Conservation (phyloP, 495 filamentous ascomycete genomes). For the Penicillium steckii region DNA sequence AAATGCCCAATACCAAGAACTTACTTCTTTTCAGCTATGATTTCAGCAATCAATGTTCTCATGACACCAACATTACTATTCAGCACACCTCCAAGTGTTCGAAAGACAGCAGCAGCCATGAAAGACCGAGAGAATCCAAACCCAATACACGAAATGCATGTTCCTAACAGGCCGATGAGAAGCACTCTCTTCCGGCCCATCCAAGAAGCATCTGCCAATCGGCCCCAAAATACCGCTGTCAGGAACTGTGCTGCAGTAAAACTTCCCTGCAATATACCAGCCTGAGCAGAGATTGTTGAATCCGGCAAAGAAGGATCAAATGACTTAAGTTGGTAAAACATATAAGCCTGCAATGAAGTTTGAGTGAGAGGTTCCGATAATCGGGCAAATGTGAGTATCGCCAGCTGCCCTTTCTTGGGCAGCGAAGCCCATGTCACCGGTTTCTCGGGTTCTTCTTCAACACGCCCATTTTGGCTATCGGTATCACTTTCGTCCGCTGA, state of each 20-base stretch:
- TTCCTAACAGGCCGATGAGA: slow-evolving; percentile 71
- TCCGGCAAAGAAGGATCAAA: slow-evolving; percentile 63
- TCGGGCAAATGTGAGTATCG: slow-evolving; percentile 70
- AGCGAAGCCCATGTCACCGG: slow-evolving; percentile 67
- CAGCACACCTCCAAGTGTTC: slow-evolving; percentile 69
- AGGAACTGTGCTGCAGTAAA: slow-evolving; percentile 78
- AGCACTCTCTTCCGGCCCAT: slow-evolving; percentile 77
- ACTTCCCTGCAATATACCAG: slow-evolving; percentile 69
- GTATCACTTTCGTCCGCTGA: slow-evolving; percentile 16
- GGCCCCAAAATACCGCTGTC: slow-evolving; percentile 78
- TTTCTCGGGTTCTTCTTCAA: slow-evolving; percentile 25
- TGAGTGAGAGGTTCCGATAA: slow-evolving; percentile 79
- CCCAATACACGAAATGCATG: slow-evolving; percentile 67
- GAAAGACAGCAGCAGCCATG: slow-evolving; percentile 63
- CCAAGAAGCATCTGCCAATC: slow-evolving; percentile 65
- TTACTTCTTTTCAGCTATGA: slow-evolving; percentile 64
- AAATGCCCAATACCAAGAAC: slow-evolving; percentile 3
- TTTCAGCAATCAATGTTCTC: slow-evolving; percentile 80
- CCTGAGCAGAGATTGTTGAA: slow-evolving; percentile 70
- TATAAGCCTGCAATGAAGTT: slow-evolving; percentile 71
- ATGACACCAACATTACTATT: slow-evolving; percentile 85
- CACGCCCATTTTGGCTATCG: slow-evolving; percentile 4
- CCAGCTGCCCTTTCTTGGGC: slow-evolving; percentile 71
- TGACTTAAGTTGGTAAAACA: slow-evolving; percentile 72
- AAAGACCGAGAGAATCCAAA: slow-evolving; percentile 79